phyloP scores from a whole-genome alignment of 2,329 filamentous ascomycete genomes.

The Aspergillus novoparasiticus region DNA sequence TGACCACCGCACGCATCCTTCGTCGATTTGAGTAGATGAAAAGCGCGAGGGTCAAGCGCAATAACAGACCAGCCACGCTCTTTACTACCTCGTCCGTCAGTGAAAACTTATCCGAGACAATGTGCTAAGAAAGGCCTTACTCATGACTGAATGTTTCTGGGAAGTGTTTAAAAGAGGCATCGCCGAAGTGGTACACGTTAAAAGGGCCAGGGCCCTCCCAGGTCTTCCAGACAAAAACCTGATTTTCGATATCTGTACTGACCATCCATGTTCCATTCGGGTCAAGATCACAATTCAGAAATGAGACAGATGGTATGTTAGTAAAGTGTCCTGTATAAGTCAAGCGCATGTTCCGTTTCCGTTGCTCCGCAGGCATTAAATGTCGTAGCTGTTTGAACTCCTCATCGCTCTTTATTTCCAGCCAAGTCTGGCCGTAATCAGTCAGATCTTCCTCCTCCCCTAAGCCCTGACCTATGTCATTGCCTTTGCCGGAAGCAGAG shows the following conservation, averaged over 20 bases:
- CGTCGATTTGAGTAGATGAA: slow-evolving; percentile 37
- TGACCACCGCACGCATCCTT: slow-evolving; percentile 46
- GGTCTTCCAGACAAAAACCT: slow-evolving; percentile 53
- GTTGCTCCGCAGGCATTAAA: slow-evolving; percentile 33
- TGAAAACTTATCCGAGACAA: background rate
- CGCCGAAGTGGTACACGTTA: slow-evolving; percentile 34
- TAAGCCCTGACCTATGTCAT: slow-evolving; percentile 16
- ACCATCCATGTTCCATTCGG: slow-evolving; percentile 58
- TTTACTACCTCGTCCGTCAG: slow-evolving; percentile 18
- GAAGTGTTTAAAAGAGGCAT: slow-evolving; percentile 23
- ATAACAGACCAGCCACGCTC: slow-evolving; percentile 50
- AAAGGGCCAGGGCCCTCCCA: slow-evolving; percentile 42
- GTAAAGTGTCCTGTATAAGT: slow-evolving; percentile 45
- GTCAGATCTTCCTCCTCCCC: slow-evolving; percentile 22
- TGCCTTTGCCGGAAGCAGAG: slow-evolving; percentile 20
- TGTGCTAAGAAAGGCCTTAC: slow-evolving; percentile 16
- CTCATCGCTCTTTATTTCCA: slow-evolving; percentile 28
- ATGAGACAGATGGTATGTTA: slow-evolving; percentile 62
- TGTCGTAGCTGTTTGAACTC: slow-evolving; percentile 32
- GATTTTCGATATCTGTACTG: slow-evolving; percentile 59
- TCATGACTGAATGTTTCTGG: slow-evolving; percentile 29
- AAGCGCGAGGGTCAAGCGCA: slow-evolving; percentile 48
- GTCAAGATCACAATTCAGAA: slow-evolving; percentile 61
- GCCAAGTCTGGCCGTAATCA: slow-evolving; percentile 36
- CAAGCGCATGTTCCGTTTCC: slow-evolving; percentile 46